phyloP scores from a whole-genome alignment of 805 yeast species.

The Tanozyma kutaoensis region DNA sequence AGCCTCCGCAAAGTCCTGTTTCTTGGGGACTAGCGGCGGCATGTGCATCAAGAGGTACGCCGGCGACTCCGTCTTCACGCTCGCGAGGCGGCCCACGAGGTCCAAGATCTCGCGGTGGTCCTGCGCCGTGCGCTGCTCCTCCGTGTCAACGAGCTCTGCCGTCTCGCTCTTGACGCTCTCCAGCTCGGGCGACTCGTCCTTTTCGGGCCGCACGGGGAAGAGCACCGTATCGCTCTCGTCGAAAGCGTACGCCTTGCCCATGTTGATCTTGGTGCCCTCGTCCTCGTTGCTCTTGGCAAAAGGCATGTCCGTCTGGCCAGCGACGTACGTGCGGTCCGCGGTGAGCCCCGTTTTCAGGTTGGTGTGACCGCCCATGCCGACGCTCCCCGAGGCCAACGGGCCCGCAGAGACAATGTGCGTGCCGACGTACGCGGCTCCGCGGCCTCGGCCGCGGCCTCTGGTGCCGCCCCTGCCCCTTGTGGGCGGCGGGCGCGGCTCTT shows the following conservation, averaged over 20 bases:
- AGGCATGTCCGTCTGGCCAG: too few relatives aligned
- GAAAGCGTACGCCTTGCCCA: slow-evolving; percentile 46
- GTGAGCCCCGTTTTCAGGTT: slow-evolving; percentile 15
- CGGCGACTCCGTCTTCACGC: background rate
- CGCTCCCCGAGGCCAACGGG: slow-evolving; percentile 57
- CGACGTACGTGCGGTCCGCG: slow-evolving; percentile 15
- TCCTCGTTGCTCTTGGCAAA: slow-evolving; percentile 32
- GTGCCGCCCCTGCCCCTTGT: slow-evolving; percentile 14
- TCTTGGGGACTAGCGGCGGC: background rate
- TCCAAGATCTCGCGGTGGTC: background rate
- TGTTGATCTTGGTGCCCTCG: slow-evolving; percentile 38
- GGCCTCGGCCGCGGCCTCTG: slow-evolving; percentile 23
- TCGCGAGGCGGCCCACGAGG: background rate
- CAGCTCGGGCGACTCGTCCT: slow-evolving; percentile 18
- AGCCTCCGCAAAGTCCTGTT: background rate
- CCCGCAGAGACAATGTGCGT: slow-evolving; percentile 64
- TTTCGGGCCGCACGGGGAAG: slow-evolving; percentile 61
- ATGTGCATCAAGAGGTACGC: too few relatives aligned
- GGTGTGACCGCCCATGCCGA: slow-evolving; percentile 24
- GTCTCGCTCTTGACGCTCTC: background rate
- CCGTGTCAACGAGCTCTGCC: background rate
- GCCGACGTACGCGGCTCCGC: slow-evolving; percentile 23
- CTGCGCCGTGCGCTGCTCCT: background rate
- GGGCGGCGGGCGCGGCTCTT: slow-evolving; percentile 4
- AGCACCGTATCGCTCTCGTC: slow-evolving; percentile 39